Conservation (phyloP, 805 yeast species). For the Starmera dryadoides region DNA sequence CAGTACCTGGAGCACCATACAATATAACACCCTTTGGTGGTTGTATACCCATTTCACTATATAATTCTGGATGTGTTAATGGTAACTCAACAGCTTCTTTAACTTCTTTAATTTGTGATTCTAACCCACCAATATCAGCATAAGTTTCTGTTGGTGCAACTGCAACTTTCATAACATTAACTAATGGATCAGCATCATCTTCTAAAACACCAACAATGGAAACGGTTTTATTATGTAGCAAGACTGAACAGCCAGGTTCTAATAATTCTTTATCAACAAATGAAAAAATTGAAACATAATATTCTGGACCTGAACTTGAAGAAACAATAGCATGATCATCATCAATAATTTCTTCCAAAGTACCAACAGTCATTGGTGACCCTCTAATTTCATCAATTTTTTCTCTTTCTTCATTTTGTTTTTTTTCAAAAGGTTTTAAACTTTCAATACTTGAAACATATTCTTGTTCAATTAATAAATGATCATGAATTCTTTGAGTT, state of each 20-base stretch:
- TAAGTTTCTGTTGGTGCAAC: constrained; percentile 96
- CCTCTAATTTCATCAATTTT: constrained; percentile 95
- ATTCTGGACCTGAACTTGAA: constrained; percentile 93
- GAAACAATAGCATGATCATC: constrained; percentile 99
- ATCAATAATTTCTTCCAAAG: constrained; percentile 93
- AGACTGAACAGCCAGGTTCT: constrained; percentile 95
- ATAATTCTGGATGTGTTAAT: constrained; percentile 90
- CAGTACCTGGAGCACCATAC: constrained; percentile 98
- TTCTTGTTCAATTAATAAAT: constrained; percentile 88
- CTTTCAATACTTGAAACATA: constrained; percentile 93
- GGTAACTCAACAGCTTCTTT: constrained; percentile 97
- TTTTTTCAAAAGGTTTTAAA: constrained; percentile 92
- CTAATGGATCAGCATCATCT: constrained; percentile 98
- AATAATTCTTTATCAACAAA: constrained; percentile 94
- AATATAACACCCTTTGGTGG: constrained; percentile 97
- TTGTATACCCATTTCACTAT: constrained; percentile 97
- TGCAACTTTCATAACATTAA: constrained; percentile 94
- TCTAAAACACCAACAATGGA: constrained; percentile 96
- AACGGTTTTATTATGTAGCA: constrained; percentile 92
- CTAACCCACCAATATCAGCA: constrained; percentile 96
- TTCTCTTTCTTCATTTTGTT: constrained; percentile 92
- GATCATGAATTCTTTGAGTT: constrained; percentile 95
- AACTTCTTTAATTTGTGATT: constrained; percentile 92
- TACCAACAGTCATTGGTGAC: constrained; percentile 92
- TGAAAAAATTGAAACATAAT: constrained; percentile 90